Evolutionary conservation across 176 grass and related monocot genomes (phyloP).

Genomic region (Dactylis glomerata): DNA sequence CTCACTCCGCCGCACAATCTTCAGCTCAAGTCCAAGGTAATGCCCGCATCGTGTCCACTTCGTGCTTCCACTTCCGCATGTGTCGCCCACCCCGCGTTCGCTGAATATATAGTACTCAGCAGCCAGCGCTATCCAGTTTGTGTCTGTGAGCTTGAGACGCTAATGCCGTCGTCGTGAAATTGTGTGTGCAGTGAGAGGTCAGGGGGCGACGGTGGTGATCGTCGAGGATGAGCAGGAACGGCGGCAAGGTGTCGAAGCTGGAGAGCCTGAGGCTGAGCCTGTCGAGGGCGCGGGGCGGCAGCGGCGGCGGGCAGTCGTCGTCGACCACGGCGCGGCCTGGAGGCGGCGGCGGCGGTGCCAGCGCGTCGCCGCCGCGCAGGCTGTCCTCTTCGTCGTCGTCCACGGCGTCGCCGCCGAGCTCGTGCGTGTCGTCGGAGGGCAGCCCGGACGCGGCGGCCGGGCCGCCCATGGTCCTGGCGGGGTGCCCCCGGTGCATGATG

Average conservation of each 20-base stretch:
- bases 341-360: neutral
- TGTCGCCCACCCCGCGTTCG: neutral
- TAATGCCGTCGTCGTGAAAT: neutral
- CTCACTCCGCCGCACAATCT: neutral
- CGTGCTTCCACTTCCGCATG: neutral
- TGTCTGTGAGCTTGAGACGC: neutral
- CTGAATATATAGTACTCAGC: neutral
- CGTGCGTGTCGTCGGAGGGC: conserved; percentile 96
- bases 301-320: conserved; percentile 15
- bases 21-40: conserved; percentile 30
- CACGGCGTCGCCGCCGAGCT: conserved; percentile 75
- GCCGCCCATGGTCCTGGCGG: conserved; percentile 72
- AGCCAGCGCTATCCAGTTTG: neutral
- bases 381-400: conserved; percentile 49
- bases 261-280: conserved; percentile 61
- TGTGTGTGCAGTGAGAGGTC: conserved; percentile 7
- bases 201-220: neutral
- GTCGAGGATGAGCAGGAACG: conserved; percentile 76
- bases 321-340: conserved; percentile 22
- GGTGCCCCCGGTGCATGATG: conserved; percentile 93
- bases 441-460: conserved; percentile 55
- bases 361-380: conserved; percentile 32
- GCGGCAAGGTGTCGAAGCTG: conserved; percentile 71
- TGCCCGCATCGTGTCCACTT: neutral
- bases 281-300: conserved; percentile 46